Evolutionary conservation across 2,329 filamentous ascomycete genomes (phyloP).

Genomic region (Tolypocladium tundrense): DNA sequence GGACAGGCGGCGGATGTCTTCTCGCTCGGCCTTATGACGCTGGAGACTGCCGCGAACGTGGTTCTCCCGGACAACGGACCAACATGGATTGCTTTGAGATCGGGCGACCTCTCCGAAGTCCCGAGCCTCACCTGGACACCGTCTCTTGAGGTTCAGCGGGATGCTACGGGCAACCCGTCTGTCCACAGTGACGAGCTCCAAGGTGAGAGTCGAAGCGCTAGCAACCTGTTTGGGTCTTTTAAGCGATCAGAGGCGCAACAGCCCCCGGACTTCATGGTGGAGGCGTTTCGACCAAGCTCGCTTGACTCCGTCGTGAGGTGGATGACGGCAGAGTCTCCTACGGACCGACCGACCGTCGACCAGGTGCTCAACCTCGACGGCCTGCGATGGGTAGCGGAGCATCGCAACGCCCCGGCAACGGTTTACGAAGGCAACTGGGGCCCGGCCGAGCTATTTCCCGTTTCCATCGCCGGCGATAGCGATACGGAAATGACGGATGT

Average conservation of each 20-base stretch:
- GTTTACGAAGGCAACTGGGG: constrained; percentile 96
- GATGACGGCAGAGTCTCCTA: constrained; percentile 75
- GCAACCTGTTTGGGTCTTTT: constrained; percentile 31
- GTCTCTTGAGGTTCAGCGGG: constrained; percentile 59
- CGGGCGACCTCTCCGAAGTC: constrained; percentile 80
- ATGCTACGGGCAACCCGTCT: constrained; percentile 48
- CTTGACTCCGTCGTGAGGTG: constrained; percentile 75
- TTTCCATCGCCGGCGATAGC: constrained; percentile 23
- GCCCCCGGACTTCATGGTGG: constrained; percentile 83
- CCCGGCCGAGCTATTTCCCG: constrained; percentile 46
- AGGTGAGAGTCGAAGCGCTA: constrained; percentile 20
- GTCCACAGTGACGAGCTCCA: constrained; percentile 24
- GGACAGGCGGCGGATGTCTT: constrained; percentile 93
- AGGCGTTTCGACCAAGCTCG: constrained; percentile 59
- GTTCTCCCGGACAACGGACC: constrained; percentile 86
- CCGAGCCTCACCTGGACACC: constrained; percentile 79
- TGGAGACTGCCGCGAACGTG: constrained; percentile 91
- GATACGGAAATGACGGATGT: constrained; percentile 54
- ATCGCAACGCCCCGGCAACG: constrained; percentile 79
- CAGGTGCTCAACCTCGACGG: constrained; percentile 65
- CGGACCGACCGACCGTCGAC: constrained; percentile 61
- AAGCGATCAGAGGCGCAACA: constrained; percentile 42
- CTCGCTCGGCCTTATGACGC: constrained; percentile 84
- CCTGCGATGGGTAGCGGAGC: constrained; percentile 67
- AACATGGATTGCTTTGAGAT: constrained; percentile 81